Evolutionary conservation across 2,329 filamentous ascomycete species (phyloP).

Genomic region (Colletotrichum sp.): DNA sequence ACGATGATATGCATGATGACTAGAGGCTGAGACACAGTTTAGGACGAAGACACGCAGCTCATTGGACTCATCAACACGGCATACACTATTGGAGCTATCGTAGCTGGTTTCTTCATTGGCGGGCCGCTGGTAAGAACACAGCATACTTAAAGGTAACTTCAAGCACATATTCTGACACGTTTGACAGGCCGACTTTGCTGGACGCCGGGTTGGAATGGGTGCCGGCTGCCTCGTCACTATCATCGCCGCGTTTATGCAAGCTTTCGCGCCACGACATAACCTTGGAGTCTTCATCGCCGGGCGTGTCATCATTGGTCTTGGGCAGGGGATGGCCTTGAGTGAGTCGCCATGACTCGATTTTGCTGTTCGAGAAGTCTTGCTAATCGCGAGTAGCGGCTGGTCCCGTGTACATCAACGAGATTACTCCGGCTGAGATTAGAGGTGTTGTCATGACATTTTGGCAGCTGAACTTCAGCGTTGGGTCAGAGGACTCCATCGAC

Average conservation of each 20-base stretch:
- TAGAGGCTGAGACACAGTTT: not conserved
- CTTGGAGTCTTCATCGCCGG: conserved; percentile 69
- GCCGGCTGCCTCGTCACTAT: conserved; percentile 65
- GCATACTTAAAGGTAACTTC: rapidly evolving
- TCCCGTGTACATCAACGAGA: conserved; percentile 74
- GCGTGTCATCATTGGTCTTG: conserved; percentile 68
- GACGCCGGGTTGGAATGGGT: conserved; percentile 65
- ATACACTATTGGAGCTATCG: conserved; percentile 74
- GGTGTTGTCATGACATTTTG: conserved; percentile 74
- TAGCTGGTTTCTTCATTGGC: conserved; percentile 74
- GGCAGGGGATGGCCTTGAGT: conserved; percentile 67
- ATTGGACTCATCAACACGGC: conserved; percentile 66
- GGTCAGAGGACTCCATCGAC: conserved; percentile 26
- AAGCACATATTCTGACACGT: not conserved
- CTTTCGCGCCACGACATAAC: conserved; percentile 61
- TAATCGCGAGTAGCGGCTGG: conserved; percentile 55
- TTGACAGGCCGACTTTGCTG: conserved; percentile 57
- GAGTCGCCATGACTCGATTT: conserved; percentile 38
- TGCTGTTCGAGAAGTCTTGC: not conserved
- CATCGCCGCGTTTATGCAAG: conserved; percentile 69
- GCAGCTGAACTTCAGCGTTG: conserved; percentile 72
- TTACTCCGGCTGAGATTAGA: conserved; percentile 68
- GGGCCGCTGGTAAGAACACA: conserved; percentile 56
- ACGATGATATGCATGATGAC: not conserved
- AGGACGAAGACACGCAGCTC: conserved; percentile 45